phyloP scores from a whole-genome alignment of 106 monocot species.

The Dioscorea dumetorum region DNA sequence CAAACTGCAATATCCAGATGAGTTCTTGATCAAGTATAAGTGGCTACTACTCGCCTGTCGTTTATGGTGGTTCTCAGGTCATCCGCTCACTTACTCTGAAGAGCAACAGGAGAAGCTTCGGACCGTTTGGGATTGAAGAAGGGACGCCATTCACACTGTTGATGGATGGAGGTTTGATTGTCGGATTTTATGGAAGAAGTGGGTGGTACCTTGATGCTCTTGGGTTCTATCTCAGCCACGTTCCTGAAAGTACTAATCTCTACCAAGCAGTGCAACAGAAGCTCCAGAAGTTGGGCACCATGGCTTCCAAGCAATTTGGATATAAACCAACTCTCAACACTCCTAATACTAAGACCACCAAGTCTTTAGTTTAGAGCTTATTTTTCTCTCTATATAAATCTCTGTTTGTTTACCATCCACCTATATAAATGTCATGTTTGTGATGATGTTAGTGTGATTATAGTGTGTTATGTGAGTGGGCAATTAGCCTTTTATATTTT shows the following conservation, averaged over 20 bases:
- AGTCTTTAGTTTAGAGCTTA: too few relatives aligned
- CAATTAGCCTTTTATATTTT: too few relatives aligned
- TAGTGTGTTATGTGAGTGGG: too few relatives aligned
- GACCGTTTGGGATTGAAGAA: conserved; percentile 17
- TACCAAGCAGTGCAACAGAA: conserved; percentile 9
- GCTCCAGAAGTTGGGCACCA: conserved; percentile 11
- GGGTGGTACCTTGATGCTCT: conserved; percentile 26
- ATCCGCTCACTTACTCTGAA: conserved; percentile 18
- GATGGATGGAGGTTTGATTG: conserved; percentile 15
- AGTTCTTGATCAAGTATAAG: conserved; percentile 19
- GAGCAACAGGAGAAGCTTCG: conserved; percentile 15
- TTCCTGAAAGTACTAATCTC: not conserved
- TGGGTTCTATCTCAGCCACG: conserved; percentile 5
- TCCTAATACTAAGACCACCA: not conserved
- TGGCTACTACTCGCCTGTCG: conserved; percentile 13
- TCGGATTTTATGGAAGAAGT: conserved; percentile 19
- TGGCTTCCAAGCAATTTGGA: conserved; percentile 1
- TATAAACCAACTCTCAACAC: not conserved
- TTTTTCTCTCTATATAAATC: too few relatives aligned
- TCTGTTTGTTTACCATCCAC: too few relatives aligned
- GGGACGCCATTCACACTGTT: conserved; percentile 14
- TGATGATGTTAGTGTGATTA: too few relatives aligned
- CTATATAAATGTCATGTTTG: too few relatives aligned
- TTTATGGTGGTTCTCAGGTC: not conserved
- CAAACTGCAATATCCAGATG: conserved; percentile 17